Percentiles rank a stretch among this genome's conserved stretches.
These are phyloP conservation scores for Boletus fagicola DNA, from an alignment of 768 basidiomycete genomes.

Conservation along the genomic window DNA sequence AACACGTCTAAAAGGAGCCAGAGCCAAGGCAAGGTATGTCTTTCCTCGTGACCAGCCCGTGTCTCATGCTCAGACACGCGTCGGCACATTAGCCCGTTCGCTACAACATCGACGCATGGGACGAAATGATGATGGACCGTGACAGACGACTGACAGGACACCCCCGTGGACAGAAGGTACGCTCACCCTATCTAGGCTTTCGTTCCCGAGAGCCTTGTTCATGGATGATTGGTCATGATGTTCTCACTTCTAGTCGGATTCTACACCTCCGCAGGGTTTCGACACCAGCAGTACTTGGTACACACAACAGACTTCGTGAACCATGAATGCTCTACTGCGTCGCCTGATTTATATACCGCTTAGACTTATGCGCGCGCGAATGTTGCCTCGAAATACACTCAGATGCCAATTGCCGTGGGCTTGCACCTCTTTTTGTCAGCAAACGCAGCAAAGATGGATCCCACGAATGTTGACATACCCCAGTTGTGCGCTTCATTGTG, in stretches of 20 bases:
- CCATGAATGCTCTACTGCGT: constrained; percentile 25
- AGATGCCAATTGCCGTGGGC: background rate
- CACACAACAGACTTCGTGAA: constrained; percentile 51
- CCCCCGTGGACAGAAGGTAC: constrained; percentile 78
- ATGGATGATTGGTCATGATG: background rate
- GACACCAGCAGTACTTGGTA: constrained; percentile 74
- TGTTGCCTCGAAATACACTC: background rate
- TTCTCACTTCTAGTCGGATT: constrained; percentile 50
- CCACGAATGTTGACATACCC: background rate
- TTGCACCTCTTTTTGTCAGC: background rate
- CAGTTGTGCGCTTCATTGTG: background rate
- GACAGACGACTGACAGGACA: constrained; percentile 88
- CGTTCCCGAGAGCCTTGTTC: background rate
- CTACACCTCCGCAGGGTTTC: constrained; percentile 66
- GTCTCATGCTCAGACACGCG: background rate
- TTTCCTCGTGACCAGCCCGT: background rate
- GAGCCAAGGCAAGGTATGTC: constrained; percentile 84
- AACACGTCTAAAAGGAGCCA: constrained; percentile 74
- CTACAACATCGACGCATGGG: constrained; percentile 86
- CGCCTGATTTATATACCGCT: constrained; percentile 16
- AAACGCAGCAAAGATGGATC: background rate
- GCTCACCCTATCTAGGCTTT: constrained; percentile 27
- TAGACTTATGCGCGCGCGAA: constrained; percentile 7
- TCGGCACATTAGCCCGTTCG: constrained; percentile 63
- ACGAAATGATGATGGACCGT: constrained; percentile 93